phyloP scores from a whole-genome alignment of 2,329 filamentous ascomycete genomes.

The Orbilia oligospora region DNA sequence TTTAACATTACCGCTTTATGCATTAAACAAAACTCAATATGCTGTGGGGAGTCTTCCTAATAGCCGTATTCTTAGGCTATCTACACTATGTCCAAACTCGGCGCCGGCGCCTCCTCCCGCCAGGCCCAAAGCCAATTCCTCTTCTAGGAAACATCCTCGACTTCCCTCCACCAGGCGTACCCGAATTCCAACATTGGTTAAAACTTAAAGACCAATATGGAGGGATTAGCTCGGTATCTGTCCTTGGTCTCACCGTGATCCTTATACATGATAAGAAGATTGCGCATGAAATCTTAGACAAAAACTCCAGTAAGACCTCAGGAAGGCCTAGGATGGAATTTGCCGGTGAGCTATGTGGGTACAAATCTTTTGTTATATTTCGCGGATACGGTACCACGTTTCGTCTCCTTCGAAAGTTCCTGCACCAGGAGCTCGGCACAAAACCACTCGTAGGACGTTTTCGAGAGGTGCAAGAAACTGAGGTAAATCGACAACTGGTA shows the following conservation, averaged over 20 bases:
- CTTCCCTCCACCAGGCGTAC: conserved; percentile 67
- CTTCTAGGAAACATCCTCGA: conserved; percentile 71
- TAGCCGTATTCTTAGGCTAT: conserved; percentile 19
- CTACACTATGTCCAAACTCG: conserved; percentile 44
- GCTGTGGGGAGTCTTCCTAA: not conserved
- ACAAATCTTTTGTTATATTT: conserved; percentile 54
- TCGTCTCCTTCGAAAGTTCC: conserved; percentile 63
- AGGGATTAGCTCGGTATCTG: conserved; percentile 67
- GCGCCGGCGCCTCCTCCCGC: conserved; percentile 66
- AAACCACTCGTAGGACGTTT: conserved; percentile 62
- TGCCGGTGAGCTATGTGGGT: conserved; percentile 64
- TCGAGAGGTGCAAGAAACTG: conserved; percentile 58
- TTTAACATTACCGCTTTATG: not conserved
- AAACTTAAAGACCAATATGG: conserved; percentile 68
- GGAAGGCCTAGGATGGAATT: conserved; percentile 65
- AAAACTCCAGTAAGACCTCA: conserved; percentile 65
- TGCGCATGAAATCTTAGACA: conserved; percentile 66
- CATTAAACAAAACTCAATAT: not conserved
- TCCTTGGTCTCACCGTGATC: conserved; percentile 66
- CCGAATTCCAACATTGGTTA: conserved; percentile 69
- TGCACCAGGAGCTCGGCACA: conserved; percentile 65
- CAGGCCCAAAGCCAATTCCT: conserved; percentile 70
- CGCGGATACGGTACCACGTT: conserved; percentile 63
- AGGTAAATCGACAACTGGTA: conserved; percentile 61
- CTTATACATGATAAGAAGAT: conserved; percentile 66